These are phyloP conservation scores for Biscogniauxia sp. DNA, from an alignment of 2,329 filamentous ascomycete species.

Conservation along the genomic window DNA sequence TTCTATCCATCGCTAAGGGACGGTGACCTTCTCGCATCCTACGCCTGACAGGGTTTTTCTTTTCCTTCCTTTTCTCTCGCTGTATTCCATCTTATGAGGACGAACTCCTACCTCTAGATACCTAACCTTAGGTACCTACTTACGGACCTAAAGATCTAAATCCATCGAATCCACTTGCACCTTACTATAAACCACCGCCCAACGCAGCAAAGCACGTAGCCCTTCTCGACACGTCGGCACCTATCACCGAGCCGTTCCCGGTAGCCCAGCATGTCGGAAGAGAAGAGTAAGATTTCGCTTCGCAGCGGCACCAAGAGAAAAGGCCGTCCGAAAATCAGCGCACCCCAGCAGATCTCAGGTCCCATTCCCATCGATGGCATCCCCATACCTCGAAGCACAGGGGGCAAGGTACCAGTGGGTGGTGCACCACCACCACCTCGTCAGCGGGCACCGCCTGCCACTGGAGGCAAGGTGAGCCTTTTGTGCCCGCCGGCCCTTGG, in stretches of 20 bases:
- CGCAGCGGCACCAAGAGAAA: conserved; percentile 61
- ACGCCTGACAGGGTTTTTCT: too few relatives aligned
- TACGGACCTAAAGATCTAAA: background rate
- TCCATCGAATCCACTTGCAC: background rate
- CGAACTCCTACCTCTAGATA: too few relatives aligned
- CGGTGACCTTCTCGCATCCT: background rate
- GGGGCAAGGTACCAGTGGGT: conserved; percentile 29
- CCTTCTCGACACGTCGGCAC: too few relatives aligned
- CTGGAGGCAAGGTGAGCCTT: conserved; percentile 53
- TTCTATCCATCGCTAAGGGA: background rate
- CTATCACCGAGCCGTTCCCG: background rate
- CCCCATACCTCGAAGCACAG: conserved; percentile 34
- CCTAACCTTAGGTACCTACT: background rate
- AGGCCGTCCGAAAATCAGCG: conserved; percentile 59
- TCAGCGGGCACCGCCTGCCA: conserved; percentile 44
- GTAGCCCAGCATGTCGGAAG: conserved; percentile 55
- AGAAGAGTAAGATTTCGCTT: conserved; percentile 61
- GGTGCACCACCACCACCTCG: conserved; percentile 33
- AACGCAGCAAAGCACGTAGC: too few relatives aligned
- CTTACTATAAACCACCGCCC: background rate
- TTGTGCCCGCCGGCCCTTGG: background rate
- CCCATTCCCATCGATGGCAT: conserved; percentile 55
- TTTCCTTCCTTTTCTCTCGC: too few relatives aligned
- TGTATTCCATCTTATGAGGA: too few relatives aligned
- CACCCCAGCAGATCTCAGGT: conserved; percentile 60